Conservation (phyloP, 2,329 filamentous ascomycete genomes). For the Alternaria dauci region DNA sequence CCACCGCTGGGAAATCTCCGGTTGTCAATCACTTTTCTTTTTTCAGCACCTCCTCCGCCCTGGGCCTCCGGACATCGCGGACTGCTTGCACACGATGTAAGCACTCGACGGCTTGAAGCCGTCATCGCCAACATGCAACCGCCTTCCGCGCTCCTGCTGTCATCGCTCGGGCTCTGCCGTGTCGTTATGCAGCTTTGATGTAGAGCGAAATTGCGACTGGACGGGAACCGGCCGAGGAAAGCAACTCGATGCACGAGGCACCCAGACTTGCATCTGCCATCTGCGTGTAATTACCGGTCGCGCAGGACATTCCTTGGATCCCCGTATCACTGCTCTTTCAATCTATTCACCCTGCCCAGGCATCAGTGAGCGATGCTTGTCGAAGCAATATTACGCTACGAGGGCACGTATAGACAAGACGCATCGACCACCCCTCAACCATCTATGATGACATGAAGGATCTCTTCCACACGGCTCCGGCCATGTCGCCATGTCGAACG, state of each 20-base stretch:
- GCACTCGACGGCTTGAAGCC: conserved; percentile 6
- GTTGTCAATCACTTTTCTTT: not conserved
- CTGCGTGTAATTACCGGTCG: conserved; percentile 29
- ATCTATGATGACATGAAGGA: not conserved
- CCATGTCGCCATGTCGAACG: conserved; percentile 20
- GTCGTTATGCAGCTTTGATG: conserved; percentile 25
- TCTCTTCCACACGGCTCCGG: not conserved
- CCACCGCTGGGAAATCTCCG: not conserved
- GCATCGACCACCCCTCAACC: not conserved
- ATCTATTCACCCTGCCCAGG: not conserved
- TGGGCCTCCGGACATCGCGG: not conserved
- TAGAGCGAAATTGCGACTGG: conserved; percentile 40
- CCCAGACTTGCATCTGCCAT: conserved; percentile 21
- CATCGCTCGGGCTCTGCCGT: conserved; percentile 14
- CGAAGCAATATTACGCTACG: not conserved
- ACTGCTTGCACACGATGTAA: not conserved
- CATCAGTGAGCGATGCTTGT: not conserved
- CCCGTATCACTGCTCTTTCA: not conserved
- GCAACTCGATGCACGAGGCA: conserved; percentile 20
- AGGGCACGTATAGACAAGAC: not conserved
- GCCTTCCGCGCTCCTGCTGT: not conserved
- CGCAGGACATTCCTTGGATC: conserved; percentile 7
- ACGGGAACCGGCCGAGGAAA: conserved; percentile 22
- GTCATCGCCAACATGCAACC: conserved; percentile 11
- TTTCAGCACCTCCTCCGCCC: not conserved